Evolutionary conservation across 2,329 filamentous ascomycete genomes (phyloP), one percentile per base, ranked within the genome.

Genomic region (Pleurostoma richardsiae): DNA sequence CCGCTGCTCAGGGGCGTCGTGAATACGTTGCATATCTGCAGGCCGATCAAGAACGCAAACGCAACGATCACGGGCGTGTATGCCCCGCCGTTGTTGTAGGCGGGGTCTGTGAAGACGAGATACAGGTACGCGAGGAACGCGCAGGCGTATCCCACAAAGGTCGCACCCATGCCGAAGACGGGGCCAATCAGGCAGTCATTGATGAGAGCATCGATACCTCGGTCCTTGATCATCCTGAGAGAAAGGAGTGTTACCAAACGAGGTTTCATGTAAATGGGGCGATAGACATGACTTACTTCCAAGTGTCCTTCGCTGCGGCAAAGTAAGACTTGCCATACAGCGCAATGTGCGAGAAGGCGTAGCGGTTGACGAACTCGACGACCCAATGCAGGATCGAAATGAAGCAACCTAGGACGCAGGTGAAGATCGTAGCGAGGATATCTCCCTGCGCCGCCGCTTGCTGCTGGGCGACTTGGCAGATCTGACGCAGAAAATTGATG

Each of bases 271-370:
- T 36, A 36, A 36, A n/a, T n/a, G n/a, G n/a, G n/a, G n/a, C n/a
- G n/a, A n/a, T n/a, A 30, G 10, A n/a, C 10, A 31, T 29, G 28
- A 71, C 70, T 58, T 63, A 79, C 55, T 60, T 82, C 88, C 90
- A 95, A 0, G 90, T 95, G 56, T 89, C 88, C 68, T 95, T 96
- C 33, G 91, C 90, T 0, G 90, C 88, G 1, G 82, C 76, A 46
- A 96, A 79, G 62, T 96, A 97, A 1, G 86, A 71, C 65, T 95
- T 95, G 19, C 92, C 92, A 61, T 96, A 96, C 0, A 96, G 74
- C 0, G 92, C 90, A 59, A 97, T 95, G 61, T 96, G 90, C 30
- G 84, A 90, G 67, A 95, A 96, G 1, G 90, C 90, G 56, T 95
- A 96, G 56, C 90, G 83, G 68, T 97, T 97, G 68, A 96, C 76